Conservation (phyloP, 2,329 filamentous ascomycete genomes). For the Juglanconis sp. region DNA sequence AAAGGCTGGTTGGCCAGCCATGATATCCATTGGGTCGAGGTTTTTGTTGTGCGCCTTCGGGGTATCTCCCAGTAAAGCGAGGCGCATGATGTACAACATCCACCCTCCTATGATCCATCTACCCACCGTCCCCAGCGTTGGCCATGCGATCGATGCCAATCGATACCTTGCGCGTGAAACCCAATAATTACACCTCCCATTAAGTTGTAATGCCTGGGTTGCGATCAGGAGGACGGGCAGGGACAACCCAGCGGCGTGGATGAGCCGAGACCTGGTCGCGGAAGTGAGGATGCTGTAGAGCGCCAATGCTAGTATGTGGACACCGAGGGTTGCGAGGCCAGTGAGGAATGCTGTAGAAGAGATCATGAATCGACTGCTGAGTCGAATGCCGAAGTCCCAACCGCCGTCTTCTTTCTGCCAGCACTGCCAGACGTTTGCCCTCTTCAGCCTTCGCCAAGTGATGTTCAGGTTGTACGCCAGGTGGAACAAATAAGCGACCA, state of each 20-base stretch:
- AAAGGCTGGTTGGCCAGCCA: slow-evolving; percentile 1
- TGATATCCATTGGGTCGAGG: neutral
- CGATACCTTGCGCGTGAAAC: neutral
- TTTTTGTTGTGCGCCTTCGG: slow-evolving; percentile 3
- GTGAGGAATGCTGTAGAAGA: slow-evolving; percentile 3
- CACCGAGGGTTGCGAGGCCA: neutral
- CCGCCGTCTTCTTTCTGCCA: neutral
- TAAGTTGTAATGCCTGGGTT: neutral
- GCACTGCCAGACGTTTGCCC: neutral
- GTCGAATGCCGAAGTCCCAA: slow-evolving; percentile 4
- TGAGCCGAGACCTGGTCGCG: neutral
- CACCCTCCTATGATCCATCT: neutral
- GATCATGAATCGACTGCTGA: neutral
- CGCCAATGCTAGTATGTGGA: neutral
- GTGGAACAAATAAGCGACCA: slow-evolving; percentile 4
- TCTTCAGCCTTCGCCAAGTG: slow-evolving; percentile 6
- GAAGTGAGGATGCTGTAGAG: slow-evolving; percentile 1
- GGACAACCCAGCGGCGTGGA: neutral
- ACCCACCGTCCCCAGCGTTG: neutral
- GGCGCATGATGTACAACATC: neutral
- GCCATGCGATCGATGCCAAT: neutral
- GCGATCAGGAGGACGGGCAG: neutral
- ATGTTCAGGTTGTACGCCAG: slow-evolving; percentile 9
- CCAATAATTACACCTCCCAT: neutral
- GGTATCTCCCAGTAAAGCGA: neutral